Base-by-base conservation (phyloP, 164 flowering plant genomes). In the Aristolochia fimbriata region DNA sequence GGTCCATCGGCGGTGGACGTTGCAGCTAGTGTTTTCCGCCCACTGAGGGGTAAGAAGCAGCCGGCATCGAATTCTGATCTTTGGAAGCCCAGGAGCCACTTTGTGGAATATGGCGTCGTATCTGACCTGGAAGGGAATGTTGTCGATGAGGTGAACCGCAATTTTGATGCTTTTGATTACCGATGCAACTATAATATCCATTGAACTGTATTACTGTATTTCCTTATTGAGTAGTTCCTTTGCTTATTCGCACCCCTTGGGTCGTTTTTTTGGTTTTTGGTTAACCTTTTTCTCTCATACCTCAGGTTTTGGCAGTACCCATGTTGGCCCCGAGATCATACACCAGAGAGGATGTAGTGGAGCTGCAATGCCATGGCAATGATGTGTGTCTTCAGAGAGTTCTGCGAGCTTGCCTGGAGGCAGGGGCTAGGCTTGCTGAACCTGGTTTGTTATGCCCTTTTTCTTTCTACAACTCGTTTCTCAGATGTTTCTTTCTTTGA, bases 311-410 rank as follows among this genome's bases (percentile, higher is more conserved):
- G 58, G 89, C 75, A 13, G 65, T 93, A 51, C 92, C 99, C 12
- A 94, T 94, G 99, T 71, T 90, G 74, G 89, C 91, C 5, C 97
- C 99, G 19, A 82, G 91, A 67, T 90, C 99, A 4, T 94, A 90
- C 65, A 94, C 99, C 13, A 80, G 95, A n/a, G 99, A 94, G 70
- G 97, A 94, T 76, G 93, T 94, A 62, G 87, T 94, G 58, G 99
- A 94, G 76, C 87, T 94, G 64, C 97, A 94, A 70, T 94, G 99
- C 61, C 99, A 94, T 72, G 99, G 99, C 12, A 90, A 81, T 60
- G 91, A 90, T 60, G 83, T 90, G 15, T 94, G 97, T 65, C 67
- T 94, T 25, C 83, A 66, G 19, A 89, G 96, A 11, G 93, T 90
- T 13, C 62, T 94, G 65, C 80, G 86, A 70, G 84, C 89, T 67